Evolutionary conservation across 2,329 filamentous ascomycete genomes (phyloP), one percentile per base, ranked within the genome.

Genomic region (Pseudogymnoascus sp.): DNA sequence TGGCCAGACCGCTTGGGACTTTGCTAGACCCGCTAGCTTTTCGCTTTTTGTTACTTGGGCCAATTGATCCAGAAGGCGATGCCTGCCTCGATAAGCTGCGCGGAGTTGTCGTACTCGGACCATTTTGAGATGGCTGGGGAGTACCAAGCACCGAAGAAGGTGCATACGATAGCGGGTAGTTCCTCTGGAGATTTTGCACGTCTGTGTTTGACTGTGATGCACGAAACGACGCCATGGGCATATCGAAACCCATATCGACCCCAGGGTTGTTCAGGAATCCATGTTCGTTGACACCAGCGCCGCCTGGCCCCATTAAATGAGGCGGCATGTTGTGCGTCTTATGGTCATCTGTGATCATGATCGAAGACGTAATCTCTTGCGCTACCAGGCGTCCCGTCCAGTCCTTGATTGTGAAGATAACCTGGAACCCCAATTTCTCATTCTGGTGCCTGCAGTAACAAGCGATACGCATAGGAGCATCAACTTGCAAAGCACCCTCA

Each of bases 281-380:
- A 65, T 77, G 74, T 38, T 73, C 73, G 35, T 60, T 60, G 21
- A 44, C 15, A 21, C 42, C 42, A 19, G 21, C 37, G 17, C 29
- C 29, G 31, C 15, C 44, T 26, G 44, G 75, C 4, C 35, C 38
- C 67, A 46, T 74, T 21, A 26, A 19, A 19, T 17, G 35, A 60
- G 80, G 76, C 60, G 80, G 76, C 60, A 80, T 75, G 64, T 77
- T 74, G 69, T 91, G 89, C 7, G 91, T 96, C 78, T 97, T 97
- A 79, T 97, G 93, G 72, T 99, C 93, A 73, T 99, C 93, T 1
- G 95, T 97, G 67, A 97, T 97, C 83, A 97, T 93, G 67, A 97
- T 96, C 0, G 91, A 90, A 63, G 88, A 87, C 19, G 91, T 91
- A 67, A 96, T 88, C 61, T 87, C 86, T 76, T 99, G 93, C 6